A percentile compares a stretch with the other conserved stretches of the same genome.
These are phyloP conservation scores for Paratinospora sagittata DNA, from an alignment of 164 flowering plant species.

Conservation along the genomic window DNA sequence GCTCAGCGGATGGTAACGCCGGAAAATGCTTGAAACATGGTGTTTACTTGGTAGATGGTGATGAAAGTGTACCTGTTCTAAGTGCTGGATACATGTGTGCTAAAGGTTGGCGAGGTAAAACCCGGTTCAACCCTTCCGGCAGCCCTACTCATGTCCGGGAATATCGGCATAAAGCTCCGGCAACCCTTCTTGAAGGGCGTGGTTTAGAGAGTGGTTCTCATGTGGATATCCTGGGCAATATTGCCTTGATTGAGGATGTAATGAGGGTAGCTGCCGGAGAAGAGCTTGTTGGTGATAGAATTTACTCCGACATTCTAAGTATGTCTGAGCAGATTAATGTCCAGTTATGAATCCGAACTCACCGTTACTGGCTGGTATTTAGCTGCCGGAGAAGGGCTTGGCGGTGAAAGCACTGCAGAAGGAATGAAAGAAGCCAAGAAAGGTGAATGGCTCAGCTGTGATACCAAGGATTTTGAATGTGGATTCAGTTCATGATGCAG, in stretches of 20 bases:
- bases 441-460: background rate
- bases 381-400: no score
- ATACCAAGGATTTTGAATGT: background rate
- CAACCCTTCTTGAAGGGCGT: conserved; percentile 53
- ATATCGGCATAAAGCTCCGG: conserved; percentile 58
- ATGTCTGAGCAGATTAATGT: conserved; percentile 52
- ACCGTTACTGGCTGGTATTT: no score
- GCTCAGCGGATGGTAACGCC: conserved; percentile 37
- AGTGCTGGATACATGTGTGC: conserved; percentile 86
- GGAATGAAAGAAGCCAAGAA: background rate
- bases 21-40: conserved; percentile 48
- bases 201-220: conserved; percentile 64
- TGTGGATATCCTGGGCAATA: conserved; percentile 78
- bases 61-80: conserved; percentile 59
- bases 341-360: conserved; percentile 36
- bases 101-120: conserved; percentile 66
- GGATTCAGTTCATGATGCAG: background rate
- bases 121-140: conserved; percentile 72
- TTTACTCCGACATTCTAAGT: conserved; percentile 50
- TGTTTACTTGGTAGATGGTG: conserved; percentile 63
- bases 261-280: conserved; percentile 57
- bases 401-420: background rate
- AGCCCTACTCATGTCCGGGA: conserved; percentile 47
- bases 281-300: conserved; percentile 58
- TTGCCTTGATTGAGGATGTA: conserved; percentile 65